A percentile compares a stretch with the other conserved stretches of the same genome.
These are phyloP conservation scores for Aotearoamyces nothofagi DNA, from an alignment of 2,329 filamentous ascomycete species.

Conservation along the genomic window DNA sequence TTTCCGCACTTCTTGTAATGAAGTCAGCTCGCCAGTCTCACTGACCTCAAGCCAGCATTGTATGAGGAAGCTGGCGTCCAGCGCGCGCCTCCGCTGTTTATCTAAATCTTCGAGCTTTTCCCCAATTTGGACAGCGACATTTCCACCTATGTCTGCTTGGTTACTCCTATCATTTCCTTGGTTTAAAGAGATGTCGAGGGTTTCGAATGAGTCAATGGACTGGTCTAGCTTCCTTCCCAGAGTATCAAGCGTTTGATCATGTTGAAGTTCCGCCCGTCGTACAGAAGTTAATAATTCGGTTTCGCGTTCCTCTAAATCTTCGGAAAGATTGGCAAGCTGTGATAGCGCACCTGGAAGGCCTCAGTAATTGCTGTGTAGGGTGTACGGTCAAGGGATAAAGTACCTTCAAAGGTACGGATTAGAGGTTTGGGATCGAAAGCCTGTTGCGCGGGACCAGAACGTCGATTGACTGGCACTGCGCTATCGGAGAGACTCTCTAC, in stretches of 20 bases:
- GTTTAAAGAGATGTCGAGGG: slow-evolving; percentile 71
- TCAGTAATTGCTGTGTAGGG: slow-evolving; percentile 17
- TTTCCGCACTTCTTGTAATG: slow-evolving; percentile 76
- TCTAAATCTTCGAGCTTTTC: slow-evolving; percentile 90
- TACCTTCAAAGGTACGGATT: slow-evolving; percentile 85
- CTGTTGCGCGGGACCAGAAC: slow-evolving; percentile 50
- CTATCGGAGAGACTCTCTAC: slow-evolving; percentile 83
- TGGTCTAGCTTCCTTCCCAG: slow-evolving; percentile 81
- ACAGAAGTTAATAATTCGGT: slow-evolving; percentile 85
- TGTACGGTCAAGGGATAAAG: slow-evolving; percentile 7
- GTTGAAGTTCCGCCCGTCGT: slow-evolving; percentile 78
- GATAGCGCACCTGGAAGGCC: slow-evolving; percentile 39
- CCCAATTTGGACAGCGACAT: slow-evolving; percentile 87
- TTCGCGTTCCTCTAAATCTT: slow-evolving; percentile 78
- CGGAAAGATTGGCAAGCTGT: slow-evolving; percentile 54
- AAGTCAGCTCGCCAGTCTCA: slow-evolving; percentile 72
- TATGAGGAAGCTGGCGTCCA: slow-evolving; percentile 89
- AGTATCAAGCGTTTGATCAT: slow-evolving; percentile 80
- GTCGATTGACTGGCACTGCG: slow-evolving; percentile 63
- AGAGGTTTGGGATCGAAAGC: slow-evolving; percentile 90
- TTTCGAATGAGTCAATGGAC: slow-evolving; percentile 84
- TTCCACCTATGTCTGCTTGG: slow-evolving; percentile 51
- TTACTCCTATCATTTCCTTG: slow-evolving; percentile 35
- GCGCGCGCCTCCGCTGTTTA: slow-evolving; percentile 72
- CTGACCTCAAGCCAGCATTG: slow-evolving; percentile 95